Percentiles rank a stretch among this genome's conserved stretches.
These are phyloP conservation scores for Podaxis rugospora DNA, from an alignment of 768 basidiomycete genomes.

Conservation along the genomic window DNA sequence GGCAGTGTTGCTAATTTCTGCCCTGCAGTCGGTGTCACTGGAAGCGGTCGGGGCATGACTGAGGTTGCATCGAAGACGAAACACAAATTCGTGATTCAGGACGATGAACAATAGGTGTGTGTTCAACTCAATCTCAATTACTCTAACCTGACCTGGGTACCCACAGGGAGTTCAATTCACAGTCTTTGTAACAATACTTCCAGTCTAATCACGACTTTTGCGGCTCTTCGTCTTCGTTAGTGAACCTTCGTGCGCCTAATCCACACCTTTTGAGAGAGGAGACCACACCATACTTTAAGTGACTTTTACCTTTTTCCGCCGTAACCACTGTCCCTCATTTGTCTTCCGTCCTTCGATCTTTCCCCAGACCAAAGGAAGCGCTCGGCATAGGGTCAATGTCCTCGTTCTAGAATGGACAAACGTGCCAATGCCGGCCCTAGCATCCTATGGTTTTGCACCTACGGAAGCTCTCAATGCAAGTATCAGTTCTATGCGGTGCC, in stretches of 20 bases:
- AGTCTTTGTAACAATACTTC: background rate
- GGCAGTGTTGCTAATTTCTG: conserved; percentile 12
- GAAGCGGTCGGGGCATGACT: conserved; percentile 88
- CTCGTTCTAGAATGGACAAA: background rate
- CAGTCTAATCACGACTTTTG: background rate
- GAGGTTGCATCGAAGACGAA: conserved; percentile 63
- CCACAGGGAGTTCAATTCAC: background rate
- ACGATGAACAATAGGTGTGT: conserved; percentile 38
- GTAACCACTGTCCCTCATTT: conserved; percentile 4
- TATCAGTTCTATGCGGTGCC: background rate
- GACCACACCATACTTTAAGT: conserved; percentile 6
- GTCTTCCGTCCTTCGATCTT: background rate
- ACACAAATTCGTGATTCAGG: conserved; percentile 63
- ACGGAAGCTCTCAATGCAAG: background rate
- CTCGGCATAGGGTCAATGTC: background rate
- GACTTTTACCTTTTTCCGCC: background rate
- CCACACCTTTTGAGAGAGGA: background rate
- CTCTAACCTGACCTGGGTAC: background rate
- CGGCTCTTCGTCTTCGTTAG: background rate
- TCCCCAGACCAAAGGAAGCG: background rate
- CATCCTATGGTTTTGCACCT: background rate
- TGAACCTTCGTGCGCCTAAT: background rate
- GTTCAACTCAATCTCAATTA: background rate
- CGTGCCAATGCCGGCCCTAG: background rate
- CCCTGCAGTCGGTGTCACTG: conserved; percentile 79